phyloP scores from a whole-genome alignment of 768 basidiomycete genomes.

The Podaxis carcinomalis region DNA sequence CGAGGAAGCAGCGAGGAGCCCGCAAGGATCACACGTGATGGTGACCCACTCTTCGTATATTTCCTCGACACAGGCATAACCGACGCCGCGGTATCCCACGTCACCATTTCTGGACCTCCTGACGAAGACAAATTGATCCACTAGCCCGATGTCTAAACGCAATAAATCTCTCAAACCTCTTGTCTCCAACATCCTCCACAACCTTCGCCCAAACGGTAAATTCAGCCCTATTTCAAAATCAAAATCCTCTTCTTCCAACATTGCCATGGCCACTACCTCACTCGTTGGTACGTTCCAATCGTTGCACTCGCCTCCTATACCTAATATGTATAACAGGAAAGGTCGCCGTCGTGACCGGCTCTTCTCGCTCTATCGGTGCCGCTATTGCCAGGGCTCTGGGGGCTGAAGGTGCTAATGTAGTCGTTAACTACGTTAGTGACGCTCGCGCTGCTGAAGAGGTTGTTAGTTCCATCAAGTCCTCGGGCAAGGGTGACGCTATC shows the following conservation, averaged over 20 bases:
- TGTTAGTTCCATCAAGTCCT: conserved; percentile 41
- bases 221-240: not conserved
- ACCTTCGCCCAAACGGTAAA: conserved; percentile 11
- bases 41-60: conserved; percentile 1
- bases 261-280: conserved; percentile 9
- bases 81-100: conserved; percentile 9
- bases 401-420: conserved; percentile 51
- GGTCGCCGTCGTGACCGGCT: conserved; percentile 59
- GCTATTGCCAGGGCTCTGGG: conserved; percentile 51
- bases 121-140: not conserved
- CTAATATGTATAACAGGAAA: conserved; percentile 27
- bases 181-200: conserved; percentile 13
- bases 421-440: conserved; percentile 50
- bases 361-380: conserved; percentile 57
- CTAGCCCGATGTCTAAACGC: conserved; percentile 3
- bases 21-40: conserved; percentile 9
- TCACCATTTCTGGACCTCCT: not conserved
- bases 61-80: not conserved
- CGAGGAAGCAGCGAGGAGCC: not conserved
- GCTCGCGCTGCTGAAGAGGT: conserved; percentile 39
- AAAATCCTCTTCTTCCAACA: not conserved
- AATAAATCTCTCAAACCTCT: conserved; percentile 12
- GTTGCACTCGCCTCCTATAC: not conserved
- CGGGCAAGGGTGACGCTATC: conserved; percentile 41
- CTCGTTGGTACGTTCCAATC: conserved; percentile 1